A percentile compares a stretch with the other conserved stretches of the same genome.
Conservation (phyloP, 2,329 filamentous ascomycete genomes). For the Tolypocladium inflatum region DNA sequence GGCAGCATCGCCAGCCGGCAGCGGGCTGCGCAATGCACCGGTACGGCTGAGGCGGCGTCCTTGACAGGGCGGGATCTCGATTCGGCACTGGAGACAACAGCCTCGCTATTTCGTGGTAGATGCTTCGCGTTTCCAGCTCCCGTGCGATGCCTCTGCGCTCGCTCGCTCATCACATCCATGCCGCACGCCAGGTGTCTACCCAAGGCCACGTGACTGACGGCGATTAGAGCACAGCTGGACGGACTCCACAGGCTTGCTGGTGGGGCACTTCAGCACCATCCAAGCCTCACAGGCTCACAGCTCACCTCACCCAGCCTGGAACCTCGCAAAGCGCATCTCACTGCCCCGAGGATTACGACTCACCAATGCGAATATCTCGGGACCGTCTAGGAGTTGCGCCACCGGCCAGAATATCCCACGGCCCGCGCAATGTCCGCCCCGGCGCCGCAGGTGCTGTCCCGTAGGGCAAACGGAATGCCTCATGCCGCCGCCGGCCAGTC, state of each 20-base stretch:
- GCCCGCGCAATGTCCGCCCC: constrained; percentile 27
- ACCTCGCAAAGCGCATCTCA: neutral
- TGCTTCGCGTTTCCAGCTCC: neutral
- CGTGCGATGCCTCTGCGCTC: neutral
- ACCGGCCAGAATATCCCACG: constrained; percentile 9
- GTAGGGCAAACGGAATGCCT: constrained; percentile 22
- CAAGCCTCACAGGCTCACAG: neutral
- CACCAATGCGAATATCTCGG: constrained; percentile 6
- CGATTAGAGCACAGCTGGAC: neutral
- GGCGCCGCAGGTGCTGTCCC: constrained; percentile 24
- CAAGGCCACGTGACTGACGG: neutral
- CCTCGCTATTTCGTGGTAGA: neutral
- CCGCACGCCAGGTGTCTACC: neutral
- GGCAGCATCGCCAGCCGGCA: constrained; percentile 1
- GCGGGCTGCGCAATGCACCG: neutral
- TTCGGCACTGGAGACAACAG: neutral
- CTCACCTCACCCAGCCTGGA: neutral
- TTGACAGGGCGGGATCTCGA: neutral
- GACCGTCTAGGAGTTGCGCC: constrained; percentile 5
- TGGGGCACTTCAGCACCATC: constrained; percentile 1
- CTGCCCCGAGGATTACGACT: neutral
- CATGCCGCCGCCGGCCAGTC: constrained; percentile 13
- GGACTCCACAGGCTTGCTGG: neutral
- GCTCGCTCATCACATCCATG: neutral
- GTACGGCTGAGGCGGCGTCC: neutral